phyloP scores from a whole-genome alignment of 2,329 filamentous ascomycete species.

The Aspergillus sp. region DNA sequence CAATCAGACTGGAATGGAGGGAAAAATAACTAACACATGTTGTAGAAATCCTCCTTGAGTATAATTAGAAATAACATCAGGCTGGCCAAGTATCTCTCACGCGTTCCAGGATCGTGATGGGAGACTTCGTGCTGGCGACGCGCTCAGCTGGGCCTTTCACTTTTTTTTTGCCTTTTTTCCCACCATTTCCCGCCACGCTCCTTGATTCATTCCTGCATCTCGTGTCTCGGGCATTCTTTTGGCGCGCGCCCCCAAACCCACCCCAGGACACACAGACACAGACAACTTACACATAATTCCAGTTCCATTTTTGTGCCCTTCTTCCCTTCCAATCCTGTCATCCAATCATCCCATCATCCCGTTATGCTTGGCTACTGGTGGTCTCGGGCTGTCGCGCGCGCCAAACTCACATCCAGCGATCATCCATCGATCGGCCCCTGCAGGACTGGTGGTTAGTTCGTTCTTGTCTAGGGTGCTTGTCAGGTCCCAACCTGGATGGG shows the following conservation, averaged over 20 bases:
- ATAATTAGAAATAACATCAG: too few species aligned
- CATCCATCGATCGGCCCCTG: slow-evolving; percentile 5
- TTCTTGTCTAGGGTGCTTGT: background rate
- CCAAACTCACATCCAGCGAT: background rate
- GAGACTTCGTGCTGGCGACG: slow-evolving; percentile 1
- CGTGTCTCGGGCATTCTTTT: slow-evolving; percentile 5
- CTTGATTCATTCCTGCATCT: slow-evolving; percentile 8
- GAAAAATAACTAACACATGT: too few species aligned
- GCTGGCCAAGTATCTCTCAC: background rate
- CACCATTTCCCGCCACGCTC: too few species aligned
- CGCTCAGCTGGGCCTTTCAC: slow-evolving; percentile 4
- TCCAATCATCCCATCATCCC: too few species aligned
- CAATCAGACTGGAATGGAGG: background rate
- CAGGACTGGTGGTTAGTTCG: background rate
- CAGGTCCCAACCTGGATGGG: background rate
- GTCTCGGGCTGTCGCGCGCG: background rate
- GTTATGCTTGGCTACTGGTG: too few species aligned
- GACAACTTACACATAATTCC: too few species aligned
- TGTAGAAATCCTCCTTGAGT: too few species aligned
- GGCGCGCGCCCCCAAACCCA: background rate
- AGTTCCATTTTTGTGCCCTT: too few species aligned
- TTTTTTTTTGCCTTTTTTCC: too few species aligned
- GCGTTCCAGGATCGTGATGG: slow-evolving; percentile 6
- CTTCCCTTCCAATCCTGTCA: too few species aligned
- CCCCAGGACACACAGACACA: too few species aligned